These are phyloP conservation scores for Psidium friedrichsthalianum DNA, from an alignment of 345 rosid species.

Conservation along the genomic window DNA sequence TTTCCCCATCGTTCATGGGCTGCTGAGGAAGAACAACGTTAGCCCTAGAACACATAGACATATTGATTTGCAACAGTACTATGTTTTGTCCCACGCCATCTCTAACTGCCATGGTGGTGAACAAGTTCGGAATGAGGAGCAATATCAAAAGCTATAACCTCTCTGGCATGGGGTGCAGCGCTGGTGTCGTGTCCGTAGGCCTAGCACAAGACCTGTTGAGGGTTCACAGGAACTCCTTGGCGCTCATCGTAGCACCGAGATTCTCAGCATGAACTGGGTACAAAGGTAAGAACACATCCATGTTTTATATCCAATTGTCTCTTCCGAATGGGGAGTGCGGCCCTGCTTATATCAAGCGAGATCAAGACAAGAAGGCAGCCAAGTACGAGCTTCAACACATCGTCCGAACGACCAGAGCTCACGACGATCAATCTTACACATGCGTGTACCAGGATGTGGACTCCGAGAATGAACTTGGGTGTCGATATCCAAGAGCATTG, in stretches of 20 bases:
- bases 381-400: slow-evolving; percentile 39
- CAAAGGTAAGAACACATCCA: slow-evolving; percentile 40
- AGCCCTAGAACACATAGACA: slow-evolving; percentile 37
- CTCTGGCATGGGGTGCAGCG: slow-evolving; percentile 65
- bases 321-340: slow-evolving; percentile 65
- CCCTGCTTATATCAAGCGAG: slow-evolving; percentile 40
- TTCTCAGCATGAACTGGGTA: slow-evolving; percentile 36
- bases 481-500: slow-evolving; percentile 34
- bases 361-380: slow-evolving; percentile 19
- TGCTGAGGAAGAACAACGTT: slow-evolving; percentile 27
- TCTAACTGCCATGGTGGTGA: slow-evolving; percentile 42
- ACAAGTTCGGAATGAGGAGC: slow-evolving; percentile 46
- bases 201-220: slow-evolving; percentile 49
- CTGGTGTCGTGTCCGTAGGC: slow-evolving; percentile 38
- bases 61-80: slow-evolving; percentile 43
- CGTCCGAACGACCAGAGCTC: slow-evolving; percentile 33
- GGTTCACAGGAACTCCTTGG: slow-evolving; percentile 37
- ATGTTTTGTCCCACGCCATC: slow-evolving; percentile 51
- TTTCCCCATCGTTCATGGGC: slow-evolving; percentile 27
- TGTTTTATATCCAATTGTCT: slow-evolving; percentile 59
- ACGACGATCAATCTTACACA: slow-evolving; percentile 32
- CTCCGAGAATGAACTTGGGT: slow-evolving; percentile 34
- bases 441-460: slow-evolving; percentile 52
- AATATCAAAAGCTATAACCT: slow-evolving; percentile 51
- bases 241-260: slow-evolving; percentile 42